Evolutionary conservation across 2,329 filamentous ascomycete species (phyloP).

Genomic region (Emmonsia crescens): DNA sequence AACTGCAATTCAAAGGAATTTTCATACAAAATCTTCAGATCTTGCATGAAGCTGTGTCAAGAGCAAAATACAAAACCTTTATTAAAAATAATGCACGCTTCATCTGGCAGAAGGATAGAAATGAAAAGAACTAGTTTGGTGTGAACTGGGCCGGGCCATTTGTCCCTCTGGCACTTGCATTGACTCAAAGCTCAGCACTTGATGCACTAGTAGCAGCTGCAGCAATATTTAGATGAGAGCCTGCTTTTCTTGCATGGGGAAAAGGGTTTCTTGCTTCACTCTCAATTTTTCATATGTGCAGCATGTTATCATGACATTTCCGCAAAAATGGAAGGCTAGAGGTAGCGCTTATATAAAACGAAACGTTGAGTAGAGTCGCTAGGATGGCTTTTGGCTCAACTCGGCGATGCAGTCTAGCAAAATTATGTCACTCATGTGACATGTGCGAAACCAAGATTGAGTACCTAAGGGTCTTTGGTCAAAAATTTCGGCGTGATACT

Average conservation of each 20-base stretch:
- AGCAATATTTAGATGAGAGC: background rate
- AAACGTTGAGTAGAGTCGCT: too few relatives aligned
- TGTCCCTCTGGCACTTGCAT: conserved; percentile 40
- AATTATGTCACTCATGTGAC: too few relatives aligned
- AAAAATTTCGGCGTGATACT: background rate
- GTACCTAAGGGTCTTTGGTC: too few relatives aligned
- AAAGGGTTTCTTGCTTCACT: background rate
- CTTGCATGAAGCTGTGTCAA: conserved; percentile 43
- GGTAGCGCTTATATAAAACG: background rate
- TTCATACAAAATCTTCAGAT: conserved; percentile 55
- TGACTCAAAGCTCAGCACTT: conserved; percentile 54
- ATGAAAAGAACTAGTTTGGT: conserved; percentile 43
- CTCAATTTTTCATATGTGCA: background rate
- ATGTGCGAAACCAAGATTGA: too few relatives aligned
- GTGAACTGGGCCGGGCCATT: conserved; percentile 55
- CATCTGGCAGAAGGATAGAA: conserved; percentile 49
- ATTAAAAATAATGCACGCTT: conserved; percentile 52
- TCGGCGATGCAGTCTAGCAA: too few relatives aligned
- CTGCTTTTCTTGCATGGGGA: background rate
- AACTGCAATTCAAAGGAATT: conserved; percentile 61
- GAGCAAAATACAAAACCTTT: conserved; percentile 42
- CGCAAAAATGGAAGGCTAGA: too few relatives aligned
- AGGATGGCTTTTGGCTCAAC: too few relatives aligned
- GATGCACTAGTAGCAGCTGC: conserved; percentile 55
- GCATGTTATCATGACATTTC: too few relatives aligned